These are phyloP conservation scores for Candida insectalens DNA, from an alignment of 805 yeast genomes.

Conservation along the genomic window DNA sequence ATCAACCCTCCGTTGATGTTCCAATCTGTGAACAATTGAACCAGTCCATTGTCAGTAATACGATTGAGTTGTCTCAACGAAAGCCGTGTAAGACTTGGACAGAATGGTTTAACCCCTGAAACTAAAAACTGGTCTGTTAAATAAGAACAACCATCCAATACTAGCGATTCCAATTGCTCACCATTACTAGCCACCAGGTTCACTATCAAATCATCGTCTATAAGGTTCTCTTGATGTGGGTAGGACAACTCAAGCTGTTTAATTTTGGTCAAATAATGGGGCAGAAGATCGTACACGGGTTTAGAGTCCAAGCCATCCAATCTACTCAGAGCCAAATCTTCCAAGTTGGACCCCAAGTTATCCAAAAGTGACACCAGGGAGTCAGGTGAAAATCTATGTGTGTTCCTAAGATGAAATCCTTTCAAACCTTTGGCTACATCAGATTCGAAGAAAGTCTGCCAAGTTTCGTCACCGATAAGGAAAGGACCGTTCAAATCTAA, in stretches of 20 bases:
- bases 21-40: slow-evolving; percentile 50
- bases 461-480: slow-evolving; percentile 60
- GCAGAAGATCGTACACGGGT: slow-evolving; percentile 50
- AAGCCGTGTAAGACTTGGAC: slow-evolving; percentile 45
- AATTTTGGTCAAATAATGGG: slow-evolving; percentile 49
- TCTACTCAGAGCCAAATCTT: slow-evolving; percentile 51
- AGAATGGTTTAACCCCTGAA: slow-evolving; percentile 51
- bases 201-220: slow-evolving; percentile 58
- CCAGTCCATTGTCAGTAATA: slow-evolving; percentile 60
- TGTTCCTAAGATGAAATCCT: slow-evolving; percentile 59
- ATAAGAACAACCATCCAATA: slow-evolving; percentile 63
- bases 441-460: slow-evolving; percentile 66
- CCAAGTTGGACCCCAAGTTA: slow-evolving; percentile 46
- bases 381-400: slow-evolving; percentile 71
- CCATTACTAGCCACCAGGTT: slow-evolving; percentile 57
- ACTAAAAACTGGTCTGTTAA: slow-evolving; percentile 55
- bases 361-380: slow-evolving; percentile 55
- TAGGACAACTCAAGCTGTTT: slow-evolving; percentile 55
- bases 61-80: slow-evolving; percentile 53
- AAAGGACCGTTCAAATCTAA: slow-evolving; percentile 85
- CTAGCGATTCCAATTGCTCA: slow-evolving; percentile 43
- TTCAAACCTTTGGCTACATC: slow-evolving; percentile 42
- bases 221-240: slow-evolving; percentile 55
- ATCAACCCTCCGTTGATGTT: slow-evolving; percentile 47
- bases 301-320: slow-evolving; percentile 62